Evolutionary conservation across 1,284 basidiomycete species (phyloP).

Genomic region (Papiliotrema flavescens): DNA sequence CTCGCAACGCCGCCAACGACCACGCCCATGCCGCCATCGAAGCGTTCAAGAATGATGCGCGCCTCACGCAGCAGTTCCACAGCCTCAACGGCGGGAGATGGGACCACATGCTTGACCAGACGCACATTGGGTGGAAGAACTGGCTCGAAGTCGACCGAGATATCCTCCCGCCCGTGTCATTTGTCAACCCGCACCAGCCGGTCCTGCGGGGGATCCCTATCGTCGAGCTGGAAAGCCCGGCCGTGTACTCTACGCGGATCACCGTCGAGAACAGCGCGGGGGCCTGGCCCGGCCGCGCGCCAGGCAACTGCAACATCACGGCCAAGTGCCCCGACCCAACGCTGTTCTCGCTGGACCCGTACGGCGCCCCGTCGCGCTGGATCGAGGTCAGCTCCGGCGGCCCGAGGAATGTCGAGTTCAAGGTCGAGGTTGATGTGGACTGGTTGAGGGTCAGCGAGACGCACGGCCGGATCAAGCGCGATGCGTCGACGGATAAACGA

Average conservation of each 20-base stretch:
- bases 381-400: conserved; percentile 63
- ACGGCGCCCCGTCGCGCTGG: conserved; percentile 55
- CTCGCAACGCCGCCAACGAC: conserved; percentile 60
- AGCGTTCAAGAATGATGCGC: conserved; percentile 31
- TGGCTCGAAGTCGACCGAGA: conserved; percentile 59
- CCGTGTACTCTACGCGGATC: conserved; percentile 54
- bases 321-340: conserved; percentile 56
- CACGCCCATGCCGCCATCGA: conserved; percentile 58
- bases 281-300: conserved; percentile 39
- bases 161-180: conserved; percentile 19
- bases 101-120: conserved; percentile 65
- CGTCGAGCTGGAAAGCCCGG: conserved; percentile 52
- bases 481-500: conserved; percentile 54
- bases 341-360: conserved; percentile 56
- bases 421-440: conserved; percentile 52
- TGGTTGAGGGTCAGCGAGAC: conserved; percentile 58
- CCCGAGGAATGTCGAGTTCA: conserved; percentile 59
- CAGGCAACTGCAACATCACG: conserved; percentile 49
- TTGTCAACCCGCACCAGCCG: conserved; percentile 21
- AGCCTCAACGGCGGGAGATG: conserved; percentile 56
- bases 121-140: conserved; percentile 48
- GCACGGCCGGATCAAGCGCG: conserved; percentile 55
- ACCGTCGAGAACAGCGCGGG: conserved; percentile 60
- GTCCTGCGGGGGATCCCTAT: conserved; percentile 21
- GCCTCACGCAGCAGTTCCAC: conserved; percentile 55